These are phyloP conservation scores for Albophoma yamanashiensis DNA, from an alignment of 2,329 filamentous ascomycete genomes.

Conservation along the genomic window DNA sequence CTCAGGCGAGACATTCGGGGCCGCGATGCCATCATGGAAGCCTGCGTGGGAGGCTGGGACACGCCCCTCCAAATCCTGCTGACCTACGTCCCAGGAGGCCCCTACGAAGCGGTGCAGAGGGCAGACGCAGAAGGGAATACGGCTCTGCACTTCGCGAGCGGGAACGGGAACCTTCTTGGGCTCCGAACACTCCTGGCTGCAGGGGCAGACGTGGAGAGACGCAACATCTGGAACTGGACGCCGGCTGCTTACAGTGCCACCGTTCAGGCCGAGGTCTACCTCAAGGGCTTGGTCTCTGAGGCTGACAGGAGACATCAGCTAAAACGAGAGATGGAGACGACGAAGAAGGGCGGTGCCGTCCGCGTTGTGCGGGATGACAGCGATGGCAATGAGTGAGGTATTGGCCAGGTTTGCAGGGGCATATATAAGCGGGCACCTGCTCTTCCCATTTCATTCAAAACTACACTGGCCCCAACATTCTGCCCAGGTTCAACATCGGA, in stretches of 20 bases:
- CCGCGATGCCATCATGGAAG: conserved; percentile 62
- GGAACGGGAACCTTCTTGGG: conserved; percentile 69
- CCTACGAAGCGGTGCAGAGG: conserved; percentile 40
- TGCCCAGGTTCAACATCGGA: too few species aligned
- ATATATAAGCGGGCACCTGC: background rate
- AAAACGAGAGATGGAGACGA: conserved; percentile 28
- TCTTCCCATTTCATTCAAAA: background rate
- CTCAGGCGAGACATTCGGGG: conserved; percentile 55
- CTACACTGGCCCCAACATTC: background rate
- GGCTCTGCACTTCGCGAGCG: conserved; percentile 75
- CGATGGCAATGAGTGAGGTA: conserved; percentile 21
- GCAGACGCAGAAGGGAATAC: conserved; percentile 71
- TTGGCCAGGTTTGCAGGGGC: background rate
- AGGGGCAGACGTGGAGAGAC: conserved; percentile 62
- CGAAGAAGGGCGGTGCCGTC: conserved; percentile 30
- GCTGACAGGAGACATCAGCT: conserved; percentile 45
- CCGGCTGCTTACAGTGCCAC: conserved; percentile 76
- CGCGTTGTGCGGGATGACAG: conserved; percentile 31
- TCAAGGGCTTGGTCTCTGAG: conserved; percentile 65
- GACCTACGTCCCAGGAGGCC: conserved; percentile 47
- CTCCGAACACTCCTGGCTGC: conserved; percentile 67
- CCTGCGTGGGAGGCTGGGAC: conserved; percentile 48
- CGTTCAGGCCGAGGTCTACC: conserved; percentile 74
- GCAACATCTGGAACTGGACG: conserved; percentile 72
- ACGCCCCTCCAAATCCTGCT: conserved; percentile 55